Conservation (phyloP, 345 rosid genomes). For the Brassica juncea region DNA sequence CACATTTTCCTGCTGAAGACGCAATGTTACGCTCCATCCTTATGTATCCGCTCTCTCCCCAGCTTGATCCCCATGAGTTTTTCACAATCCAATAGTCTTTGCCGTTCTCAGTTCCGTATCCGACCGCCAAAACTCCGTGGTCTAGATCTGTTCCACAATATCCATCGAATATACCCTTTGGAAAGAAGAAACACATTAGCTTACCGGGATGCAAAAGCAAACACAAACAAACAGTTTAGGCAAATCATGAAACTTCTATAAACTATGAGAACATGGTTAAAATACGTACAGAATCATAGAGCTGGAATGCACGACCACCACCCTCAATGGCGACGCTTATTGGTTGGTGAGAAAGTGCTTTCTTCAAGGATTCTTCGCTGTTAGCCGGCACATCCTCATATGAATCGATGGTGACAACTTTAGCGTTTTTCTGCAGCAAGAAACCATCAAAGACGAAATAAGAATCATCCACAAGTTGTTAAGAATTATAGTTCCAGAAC, state of each 20-base stretch:
- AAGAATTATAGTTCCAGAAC: not conserved
- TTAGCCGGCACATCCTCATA: slow-evolving; percentile 64
- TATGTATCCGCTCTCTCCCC: slow-evolving; percentile 88
- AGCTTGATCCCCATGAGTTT: slow-evolving; percentile 83
- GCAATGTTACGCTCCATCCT: slow-evolving; percentile 65
- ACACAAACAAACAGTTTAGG: not conserved
- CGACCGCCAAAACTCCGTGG: slow-evolving; percentile 89
- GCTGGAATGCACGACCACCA: slow-evolving; percentile 69
- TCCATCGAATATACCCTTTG: slow-evolving; percentile 79
- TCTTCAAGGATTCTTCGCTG: slow-evolving; percentile 58
- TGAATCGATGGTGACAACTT: slow-evolving; percentile 55
- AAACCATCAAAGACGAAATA: not conserved
- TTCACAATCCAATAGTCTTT: slow-evolving; percentile 78
- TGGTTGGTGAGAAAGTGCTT: slow-evolving; percentile 79
- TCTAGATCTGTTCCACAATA: slow-evolving; percentile 72
- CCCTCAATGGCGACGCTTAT: slow-evolving; percentile 74
- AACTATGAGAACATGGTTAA: not conserved
- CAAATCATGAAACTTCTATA: not conserved
- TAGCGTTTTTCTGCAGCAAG: slow-evolving; percentile 62
- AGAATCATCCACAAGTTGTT: slow-evolving; percentile 4
- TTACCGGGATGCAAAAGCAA: not conserved
- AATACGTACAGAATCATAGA: slow-evolving; percentile 42
- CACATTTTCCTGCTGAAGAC: slow-evolving; percentile 66
- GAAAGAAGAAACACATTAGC: not conserved
- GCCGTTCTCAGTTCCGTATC: slow-evolving; percentile 82